phyloP scores from a whole-genome alignment of 306 rosid genomes.

The Acacia melanoxylon region DNA sequence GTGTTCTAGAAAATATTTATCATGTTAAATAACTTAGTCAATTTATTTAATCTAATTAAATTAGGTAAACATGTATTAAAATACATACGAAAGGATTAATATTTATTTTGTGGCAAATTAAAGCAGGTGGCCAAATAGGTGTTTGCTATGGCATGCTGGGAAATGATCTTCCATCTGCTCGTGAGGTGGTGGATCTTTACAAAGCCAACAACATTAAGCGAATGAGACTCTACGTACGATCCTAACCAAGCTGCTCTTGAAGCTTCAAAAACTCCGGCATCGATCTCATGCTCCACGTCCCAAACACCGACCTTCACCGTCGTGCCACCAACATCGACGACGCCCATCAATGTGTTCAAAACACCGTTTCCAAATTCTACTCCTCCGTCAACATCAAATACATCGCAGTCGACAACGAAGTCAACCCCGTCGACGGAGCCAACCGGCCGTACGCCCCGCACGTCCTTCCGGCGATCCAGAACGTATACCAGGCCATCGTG shows the following conservation, averaged over 20 bases:
- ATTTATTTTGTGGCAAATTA: neutral
- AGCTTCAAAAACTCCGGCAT: constrained; percentile 43
- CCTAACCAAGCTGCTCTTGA: constrained; percentile 38
- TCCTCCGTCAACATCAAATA: neutral
- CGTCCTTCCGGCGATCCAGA: neutral
- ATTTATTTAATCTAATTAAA: too few species aligned
- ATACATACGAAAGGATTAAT: too few species aligned
- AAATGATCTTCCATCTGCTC: constrained; percentile 41
- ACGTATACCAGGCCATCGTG: neutral
- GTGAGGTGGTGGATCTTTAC: constrained; percentile 42
- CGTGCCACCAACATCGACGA: constrained; percentile 30
- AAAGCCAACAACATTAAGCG: constrained; percentile 39
- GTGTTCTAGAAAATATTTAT: too few species aligned
- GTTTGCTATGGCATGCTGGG: constrained; percentile 51
- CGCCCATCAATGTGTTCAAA: constrained; percentile 38
- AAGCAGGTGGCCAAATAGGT: constrained; percentile 43
- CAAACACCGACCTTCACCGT: constrained; percentile 39
- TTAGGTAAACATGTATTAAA: too few species aligned
- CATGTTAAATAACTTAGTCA: too few species aligned
- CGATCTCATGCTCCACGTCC: constrained; percentile 44
- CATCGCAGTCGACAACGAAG: neutral
- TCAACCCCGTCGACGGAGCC: neutral
- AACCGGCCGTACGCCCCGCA: neutral
- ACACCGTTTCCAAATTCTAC: neutral
- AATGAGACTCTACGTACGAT: constrained; percentile 47